Evolutionary conservation across 2,329 filamentous ascomycete species (phyloP).

Genomic region (Pseudogymnoascus sp.): DNA sequence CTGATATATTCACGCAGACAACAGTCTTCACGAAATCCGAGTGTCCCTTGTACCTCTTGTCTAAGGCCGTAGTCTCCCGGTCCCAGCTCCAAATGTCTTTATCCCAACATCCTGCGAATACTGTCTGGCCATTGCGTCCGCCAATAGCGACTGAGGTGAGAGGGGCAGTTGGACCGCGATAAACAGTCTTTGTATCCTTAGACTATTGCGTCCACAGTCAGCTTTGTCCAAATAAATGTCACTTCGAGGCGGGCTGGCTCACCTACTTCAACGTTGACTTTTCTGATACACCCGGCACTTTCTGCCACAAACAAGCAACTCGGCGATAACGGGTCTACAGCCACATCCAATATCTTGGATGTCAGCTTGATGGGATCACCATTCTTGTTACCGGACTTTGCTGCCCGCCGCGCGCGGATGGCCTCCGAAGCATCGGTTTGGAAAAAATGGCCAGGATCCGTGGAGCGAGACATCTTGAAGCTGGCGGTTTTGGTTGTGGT

Average conservation of each 20-base stretch:
- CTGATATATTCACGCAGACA: constrained; percentile 51
- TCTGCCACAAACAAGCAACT: constrained; percentile 69
- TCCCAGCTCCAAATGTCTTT: constrained; percentile 86
- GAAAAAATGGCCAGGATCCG: constrained; percentile 77
- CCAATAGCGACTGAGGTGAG: constrained; percentile 68
- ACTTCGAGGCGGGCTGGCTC: constrained; percentile 20
- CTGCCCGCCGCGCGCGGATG: constrained; percentile 50
- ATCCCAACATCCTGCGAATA: constrained; percentile 93
- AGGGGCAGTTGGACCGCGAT: constrained; percentile 69
- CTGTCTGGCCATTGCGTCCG: constrained; percentile 43
- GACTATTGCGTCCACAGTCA: constrained; percentile 27
- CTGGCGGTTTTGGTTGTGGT: neutral
- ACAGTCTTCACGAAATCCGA: constrained; percentile 87
- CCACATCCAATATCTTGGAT: constrained; percentile 76
- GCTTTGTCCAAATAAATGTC: neutral
- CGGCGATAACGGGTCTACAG: constrained; percentile 55
- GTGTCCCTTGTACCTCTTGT: constrained; percentile 65
- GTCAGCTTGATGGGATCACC: constrained; percentile 73
- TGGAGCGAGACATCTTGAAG: constrained; percentile 53
- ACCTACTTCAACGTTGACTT: constrained; percentile 68
- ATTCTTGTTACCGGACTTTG: constrained; percentile 66
- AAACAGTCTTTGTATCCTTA: constrained; percentile 41
- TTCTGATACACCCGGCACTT: constrained; percentile 72
- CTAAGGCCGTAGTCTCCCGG: constrained; percentile 44
- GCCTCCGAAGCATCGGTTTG: constrained; percentile 57